These are phyloP conservation scores for Omphalotus guepiniiformis DNA, from an alignment of 768 basidiomycete species.

Conservation along the genomic window DNA sequence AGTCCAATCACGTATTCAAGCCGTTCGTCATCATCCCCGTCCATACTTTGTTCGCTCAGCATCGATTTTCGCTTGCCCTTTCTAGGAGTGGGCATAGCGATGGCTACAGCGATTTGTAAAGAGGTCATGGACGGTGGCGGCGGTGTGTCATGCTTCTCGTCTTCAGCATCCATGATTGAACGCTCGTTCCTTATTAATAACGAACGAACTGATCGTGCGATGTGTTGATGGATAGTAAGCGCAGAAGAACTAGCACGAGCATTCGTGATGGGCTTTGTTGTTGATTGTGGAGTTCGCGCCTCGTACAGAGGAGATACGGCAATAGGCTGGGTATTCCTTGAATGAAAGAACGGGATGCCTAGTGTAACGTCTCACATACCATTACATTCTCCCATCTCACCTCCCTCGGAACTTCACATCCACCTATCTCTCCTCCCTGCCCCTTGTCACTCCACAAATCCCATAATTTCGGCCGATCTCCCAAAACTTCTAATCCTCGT, in stretches of 20 bases:
- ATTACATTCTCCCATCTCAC: constrained; percentile 36
- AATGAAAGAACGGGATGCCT: background rate
- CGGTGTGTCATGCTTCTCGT: background rate
- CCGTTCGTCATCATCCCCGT: background rate
- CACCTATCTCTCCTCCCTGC: background rate
- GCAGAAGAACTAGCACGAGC: background rate
- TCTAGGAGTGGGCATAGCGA: constrained; percentile 38
- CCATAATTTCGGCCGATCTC: background rate
- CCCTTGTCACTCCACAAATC: background rate
- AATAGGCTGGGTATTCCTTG: background rate
- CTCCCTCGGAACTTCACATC: constrained; percentile 7
- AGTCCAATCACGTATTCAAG: constrained; percentile 1
- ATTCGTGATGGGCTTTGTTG: background rate
- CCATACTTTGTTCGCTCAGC: background rate
- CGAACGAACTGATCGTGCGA: background rate
- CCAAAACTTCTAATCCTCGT: too few species aligned
- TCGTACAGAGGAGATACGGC: background rate
- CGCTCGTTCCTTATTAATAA: background rate
- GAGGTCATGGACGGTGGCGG: background rate
- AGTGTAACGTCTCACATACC: constrained; percentile 28
- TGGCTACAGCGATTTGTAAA: constrained; percentile 35
- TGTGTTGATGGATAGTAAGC: background rate
- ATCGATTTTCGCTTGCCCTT: background rate
- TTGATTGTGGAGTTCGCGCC: background rate
- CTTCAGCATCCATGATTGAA: background rate